These are phyloP conservation scores for Favolaschia claudopus DNA, from an alignment of 768 basidiomycete genomes.

Conservation along the genomic window DNA sequence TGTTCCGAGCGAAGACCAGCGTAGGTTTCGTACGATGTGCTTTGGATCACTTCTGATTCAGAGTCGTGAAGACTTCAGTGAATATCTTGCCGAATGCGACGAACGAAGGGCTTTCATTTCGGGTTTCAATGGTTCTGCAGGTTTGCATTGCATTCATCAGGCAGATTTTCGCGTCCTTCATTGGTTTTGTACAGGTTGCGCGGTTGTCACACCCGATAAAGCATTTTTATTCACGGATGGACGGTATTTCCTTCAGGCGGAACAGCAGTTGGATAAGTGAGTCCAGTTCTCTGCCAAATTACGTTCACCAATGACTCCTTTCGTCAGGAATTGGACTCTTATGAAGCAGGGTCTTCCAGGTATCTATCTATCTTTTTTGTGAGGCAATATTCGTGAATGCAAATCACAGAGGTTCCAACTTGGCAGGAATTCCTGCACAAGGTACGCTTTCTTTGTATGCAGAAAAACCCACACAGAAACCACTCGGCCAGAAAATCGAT, in stretches of 20 bases:
- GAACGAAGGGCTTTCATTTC: conserved; percentile 88
- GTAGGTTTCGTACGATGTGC: no score
- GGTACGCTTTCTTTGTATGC: conserved; percentile 49
- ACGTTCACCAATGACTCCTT: no score
- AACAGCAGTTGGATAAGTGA: conserved; percentile 85
- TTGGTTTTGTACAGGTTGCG: conserved; percentile 61
- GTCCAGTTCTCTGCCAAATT: conserved; percentile 31
- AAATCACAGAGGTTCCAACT: conserved; percentile 70
- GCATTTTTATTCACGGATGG: conserved; percentile 96
- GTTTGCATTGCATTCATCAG: conserved; percentile 52
- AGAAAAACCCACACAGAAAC: not conserved
- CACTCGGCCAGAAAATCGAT: conserved; percentile 60
- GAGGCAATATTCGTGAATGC: not conserved
- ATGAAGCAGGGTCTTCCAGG: conserved; percentile 93
- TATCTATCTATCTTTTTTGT: conserved; percentile 31
- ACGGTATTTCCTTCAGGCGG: conserved; percentile 93
- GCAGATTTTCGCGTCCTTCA: not conserved
- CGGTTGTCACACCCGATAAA: conserved; percentile 71
- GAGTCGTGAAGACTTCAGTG: conserved; percentile 73
- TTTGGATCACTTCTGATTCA: not conserved
- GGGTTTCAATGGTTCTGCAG: conserved; percentile 94
- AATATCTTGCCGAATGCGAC: conserved; percentile 88
- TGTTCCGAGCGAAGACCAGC: conserved; percentile 93
- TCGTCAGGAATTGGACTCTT: conserved; percentile 90
- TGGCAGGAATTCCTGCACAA: conserved; percentile 90